A percentile compares a stretch with the other conserved stretches of the same genome.
These are phyloP conservation scores for Zygotorulaspora danielsina DNA, from an alignment of 805 yeast species.

Conservation along the genomic window DNA sequence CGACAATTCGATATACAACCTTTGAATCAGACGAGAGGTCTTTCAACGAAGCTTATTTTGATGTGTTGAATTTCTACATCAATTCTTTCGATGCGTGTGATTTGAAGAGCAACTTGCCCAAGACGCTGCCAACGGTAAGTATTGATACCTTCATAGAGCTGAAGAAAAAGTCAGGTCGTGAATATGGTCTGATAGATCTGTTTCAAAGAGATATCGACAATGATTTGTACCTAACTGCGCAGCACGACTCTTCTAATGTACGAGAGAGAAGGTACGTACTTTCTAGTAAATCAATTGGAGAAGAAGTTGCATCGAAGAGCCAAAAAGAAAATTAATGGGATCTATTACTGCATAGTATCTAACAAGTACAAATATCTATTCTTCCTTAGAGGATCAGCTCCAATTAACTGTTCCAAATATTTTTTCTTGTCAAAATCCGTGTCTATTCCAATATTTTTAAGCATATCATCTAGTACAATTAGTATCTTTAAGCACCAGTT, in stretches of 20 bases:
- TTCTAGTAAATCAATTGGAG: slow-evolving; percentile 5
- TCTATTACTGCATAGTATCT: slow-evolving; percentile 7
- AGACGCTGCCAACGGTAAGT: slow-evolving; percentile 18
- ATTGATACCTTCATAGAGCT: slow-evolving; percentile 38
- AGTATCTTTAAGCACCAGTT: slow-evolving; percentile 72
- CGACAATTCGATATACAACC: slow-evolving; percentile 19
- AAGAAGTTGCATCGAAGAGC: not conserved
- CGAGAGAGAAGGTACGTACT: slow-evolving; percentile 53
- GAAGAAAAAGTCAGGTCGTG: slow-evolving; percentile 45
- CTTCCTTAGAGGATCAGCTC: slow-evolving; percentile 61
- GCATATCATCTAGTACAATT: slow-evolving; percentile 41
- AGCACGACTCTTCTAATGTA: slow-evolving; percentile 32
- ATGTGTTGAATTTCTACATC: slow-evolving; percentile 56
- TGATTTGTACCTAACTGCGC: slow-evolving; percentile 45
- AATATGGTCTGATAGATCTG: slow-evolving; percentile 30
- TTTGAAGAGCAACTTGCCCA: slow-evolving; percentile 41
- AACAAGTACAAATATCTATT: slow-evolving; percentile 51
- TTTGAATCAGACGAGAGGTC: slow-evolving; percentile 34
- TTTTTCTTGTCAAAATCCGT: slow-evolving; percentile 27
- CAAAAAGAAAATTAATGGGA: not conserved
- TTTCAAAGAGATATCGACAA: slow-evolving; percentile 33
- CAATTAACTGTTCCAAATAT: slow-evolving; percentile 41
- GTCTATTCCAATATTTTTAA: slow-evolving; percentile 33
- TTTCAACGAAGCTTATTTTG: slow-evolving; percentile 48
- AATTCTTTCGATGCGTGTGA: slow-evolving; percentile 51